These are phyloP conservation scores for Tephrocybe sp. DNA, from an alignment of 768 basidiomycete genomes.

Conservation along the genomic window DNA sequence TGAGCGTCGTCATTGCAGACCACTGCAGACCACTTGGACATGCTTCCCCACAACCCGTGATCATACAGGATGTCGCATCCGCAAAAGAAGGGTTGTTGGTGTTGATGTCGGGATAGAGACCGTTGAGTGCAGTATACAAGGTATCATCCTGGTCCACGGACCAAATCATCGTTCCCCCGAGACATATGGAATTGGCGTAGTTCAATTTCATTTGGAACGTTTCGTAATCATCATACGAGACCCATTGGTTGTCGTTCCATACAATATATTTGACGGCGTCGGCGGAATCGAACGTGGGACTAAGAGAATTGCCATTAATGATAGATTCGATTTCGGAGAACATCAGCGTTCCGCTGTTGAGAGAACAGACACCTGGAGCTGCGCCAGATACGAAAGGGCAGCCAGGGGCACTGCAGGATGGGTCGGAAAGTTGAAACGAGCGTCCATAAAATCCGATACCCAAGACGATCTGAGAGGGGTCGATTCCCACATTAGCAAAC, in stretches of 20 bases:
- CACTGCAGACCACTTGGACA: background rate
- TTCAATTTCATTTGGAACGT: slow-evolving; percentile 20
- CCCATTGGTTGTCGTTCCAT: slow-evolving; percentile 18
- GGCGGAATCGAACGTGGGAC: no score
- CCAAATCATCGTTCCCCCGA: slow-evolving; percentile 19
- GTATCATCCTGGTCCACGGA: slow-evolving; percentile 9
- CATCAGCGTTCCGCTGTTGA: slow-evolving; percentile 19
- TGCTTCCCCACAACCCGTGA: background rate
- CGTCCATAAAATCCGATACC: slow-evolving; percentile 23
- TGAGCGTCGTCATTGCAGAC: background rate
- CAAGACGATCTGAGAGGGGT: slow-evolving; percentile 5
- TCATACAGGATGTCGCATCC: no score
- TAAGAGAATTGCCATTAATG: background rate
- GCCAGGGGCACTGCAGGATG: slow-evolving; percentile 11
- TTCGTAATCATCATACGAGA: slow-evolving; percentile 19
- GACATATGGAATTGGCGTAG: slow-evolving; percentile 18
- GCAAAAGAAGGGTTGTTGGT: no score
- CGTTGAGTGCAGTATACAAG: slow-evolving; percentile 4
- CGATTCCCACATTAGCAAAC: slow-evolving; percentile 11
- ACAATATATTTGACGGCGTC: no score
- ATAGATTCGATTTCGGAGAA: slow-evolving; percentile 19
- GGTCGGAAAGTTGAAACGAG: slow-evolving; percentile 17
- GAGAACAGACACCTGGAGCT: slow-evolving; percentile 12
- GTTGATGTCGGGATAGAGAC: background rate
- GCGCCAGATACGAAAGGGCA: slow-evolving; percentile 17